phyloP scores from a whole-genome alignment of 2,329 filamentous ascomycete genomes.

The Paracorniculantispora psalliotae region DNA sequence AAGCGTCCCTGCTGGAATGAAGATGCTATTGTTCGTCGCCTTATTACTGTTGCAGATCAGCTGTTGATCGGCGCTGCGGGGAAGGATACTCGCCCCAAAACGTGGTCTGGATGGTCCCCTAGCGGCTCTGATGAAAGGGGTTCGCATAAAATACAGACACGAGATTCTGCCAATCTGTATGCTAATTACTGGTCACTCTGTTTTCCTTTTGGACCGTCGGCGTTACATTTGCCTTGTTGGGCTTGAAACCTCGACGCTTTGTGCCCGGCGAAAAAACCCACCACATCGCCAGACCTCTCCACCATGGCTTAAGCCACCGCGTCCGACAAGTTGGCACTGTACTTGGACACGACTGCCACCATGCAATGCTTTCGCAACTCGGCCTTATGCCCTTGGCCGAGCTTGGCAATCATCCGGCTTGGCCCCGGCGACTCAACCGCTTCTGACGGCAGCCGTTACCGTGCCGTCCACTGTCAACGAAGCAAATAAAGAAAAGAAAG shows the following conservation, averaged over 20 bases:
- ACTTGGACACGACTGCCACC: neutral
- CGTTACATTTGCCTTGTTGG: neutral
- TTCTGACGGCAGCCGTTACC: neutral
- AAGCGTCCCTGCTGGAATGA: neutral
- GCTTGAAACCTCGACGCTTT: neutral
- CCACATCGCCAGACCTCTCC: slow-evolving; percentile 4
- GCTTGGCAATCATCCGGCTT: neutral
- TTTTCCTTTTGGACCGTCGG: neutral
- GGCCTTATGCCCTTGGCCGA: neutral
- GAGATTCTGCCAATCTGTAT: neutral
- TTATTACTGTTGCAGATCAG: neutral
- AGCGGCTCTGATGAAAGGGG: neutral
- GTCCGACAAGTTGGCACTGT: neutral
- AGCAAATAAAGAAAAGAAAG: too few relatives aligned
- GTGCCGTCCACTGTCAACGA: neutral
- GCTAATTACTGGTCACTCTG: neutral
- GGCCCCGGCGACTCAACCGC: neutral
- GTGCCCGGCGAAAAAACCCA: neutral
- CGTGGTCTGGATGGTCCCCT: neutral
- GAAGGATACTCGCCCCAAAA: slow-evolving; percentile 6
- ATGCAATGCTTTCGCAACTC: neutral
- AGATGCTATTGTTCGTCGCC: neutral
- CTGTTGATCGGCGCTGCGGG: slow-evolving; percentile 8
- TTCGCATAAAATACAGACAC: neutral
- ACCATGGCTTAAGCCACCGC: slow-evolving; percentile 5